These are phyloP conservation scores for Gyrodon lividus DNA, from an alignment of 768 basidiomycete species.

Conservation along the genomic window DNA sequence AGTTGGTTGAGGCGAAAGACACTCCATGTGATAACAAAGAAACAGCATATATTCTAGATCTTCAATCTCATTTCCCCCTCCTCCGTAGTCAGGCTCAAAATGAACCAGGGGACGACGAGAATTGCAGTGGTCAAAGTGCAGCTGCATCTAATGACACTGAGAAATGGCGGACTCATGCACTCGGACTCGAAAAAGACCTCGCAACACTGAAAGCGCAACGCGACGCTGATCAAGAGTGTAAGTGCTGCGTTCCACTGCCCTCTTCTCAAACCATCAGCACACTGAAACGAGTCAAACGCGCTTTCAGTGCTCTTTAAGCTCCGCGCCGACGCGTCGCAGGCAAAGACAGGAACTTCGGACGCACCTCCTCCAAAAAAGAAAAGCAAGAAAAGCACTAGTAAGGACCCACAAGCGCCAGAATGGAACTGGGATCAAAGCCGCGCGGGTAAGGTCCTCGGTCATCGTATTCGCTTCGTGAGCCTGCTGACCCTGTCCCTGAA, in stretches of 20 bases:
- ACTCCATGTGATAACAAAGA: not conserved
- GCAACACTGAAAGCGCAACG: constrained; percentile 16
- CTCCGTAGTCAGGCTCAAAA: not conserved
- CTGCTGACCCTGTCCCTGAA: constrained; percentile 1
- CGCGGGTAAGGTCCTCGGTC: constrained; percentile 8
- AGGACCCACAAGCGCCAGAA: constrained; percentile 14
- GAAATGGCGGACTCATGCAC: constrained; percentile 28
- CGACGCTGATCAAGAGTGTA: constrained; percentile 26
- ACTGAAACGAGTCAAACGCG: not conserved
- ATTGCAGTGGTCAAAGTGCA: not conserved
- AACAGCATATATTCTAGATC: constrained; percentile 29
- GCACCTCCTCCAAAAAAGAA: constrained; percentile 27
- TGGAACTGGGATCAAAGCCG: constrained; percentile 24
- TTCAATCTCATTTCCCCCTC: constrained; percentile 25
- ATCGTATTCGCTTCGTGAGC: not conserved
- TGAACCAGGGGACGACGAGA: not conserved
- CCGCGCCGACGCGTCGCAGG: constrained; percentile 13
- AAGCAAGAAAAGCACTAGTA: constrained; percentile 21
- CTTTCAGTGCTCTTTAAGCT: constrained; percentile 22
- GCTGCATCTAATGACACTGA: not conserved
- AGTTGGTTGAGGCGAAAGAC: not conserved
- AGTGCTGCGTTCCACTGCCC: not conserved
- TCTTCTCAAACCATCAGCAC: not conserved
- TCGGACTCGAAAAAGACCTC: constrained; percentile 29
- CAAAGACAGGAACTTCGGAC: constrained; percentile 11